Percentiles rank a stretch among this genome's conserved stretches.
phyloP scores from a whole-genome alignment of 2,329 filamentous ascomycete species.

The Pleoardoris graminearum region DNA sequence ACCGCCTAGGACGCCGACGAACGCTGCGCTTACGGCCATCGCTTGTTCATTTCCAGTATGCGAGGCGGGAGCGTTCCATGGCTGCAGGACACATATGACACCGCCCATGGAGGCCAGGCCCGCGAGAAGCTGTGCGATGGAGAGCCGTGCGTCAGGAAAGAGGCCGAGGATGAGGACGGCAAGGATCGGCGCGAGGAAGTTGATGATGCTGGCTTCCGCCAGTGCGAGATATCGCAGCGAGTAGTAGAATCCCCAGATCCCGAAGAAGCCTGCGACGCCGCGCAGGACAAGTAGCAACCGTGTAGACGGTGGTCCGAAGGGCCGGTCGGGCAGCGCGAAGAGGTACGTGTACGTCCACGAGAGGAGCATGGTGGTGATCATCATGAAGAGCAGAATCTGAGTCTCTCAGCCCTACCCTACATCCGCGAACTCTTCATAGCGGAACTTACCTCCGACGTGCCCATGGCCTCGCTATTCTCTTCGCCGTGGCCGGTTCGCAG shows the following conservation, averaged over 20 bases:
- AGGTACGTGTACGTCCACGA: background rate
- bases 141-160: background rate
- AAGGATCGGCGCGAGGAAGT: background rate
- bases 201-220: background rate
- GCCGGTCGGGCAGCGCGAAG: background rate
- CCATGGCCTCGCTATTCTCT: background rate
- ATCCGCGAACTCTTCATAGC: too few relatives aligned
- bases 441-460: conserved; percentile 2
- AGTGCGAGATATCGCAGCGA: background rate
- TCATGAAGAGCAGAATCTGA: conserved; percentile 5
- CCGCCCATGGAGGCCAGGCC: background rate
- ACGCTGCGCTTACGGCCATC: background rate
- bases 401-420: too few relatives aligned
- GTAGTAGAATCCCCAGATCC: conserved; percentile 8
- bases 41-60: background rate
- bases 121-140: background rate
- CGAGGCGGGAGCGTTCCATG: background rate
- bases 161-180: background rate
- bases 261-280: background rate
- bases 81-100: conserved; percentile 1
- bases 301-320: background rate
- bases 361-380: background rate
- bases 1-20: background rate
- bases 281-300: conserved; percentile 1
- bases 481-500: conserved; percentile 4